Evolutionary conservation across 2,329 filamentous ascomycete genomes (phyloP).

Genomic region (Achaetomium macrosporum): DNA sequence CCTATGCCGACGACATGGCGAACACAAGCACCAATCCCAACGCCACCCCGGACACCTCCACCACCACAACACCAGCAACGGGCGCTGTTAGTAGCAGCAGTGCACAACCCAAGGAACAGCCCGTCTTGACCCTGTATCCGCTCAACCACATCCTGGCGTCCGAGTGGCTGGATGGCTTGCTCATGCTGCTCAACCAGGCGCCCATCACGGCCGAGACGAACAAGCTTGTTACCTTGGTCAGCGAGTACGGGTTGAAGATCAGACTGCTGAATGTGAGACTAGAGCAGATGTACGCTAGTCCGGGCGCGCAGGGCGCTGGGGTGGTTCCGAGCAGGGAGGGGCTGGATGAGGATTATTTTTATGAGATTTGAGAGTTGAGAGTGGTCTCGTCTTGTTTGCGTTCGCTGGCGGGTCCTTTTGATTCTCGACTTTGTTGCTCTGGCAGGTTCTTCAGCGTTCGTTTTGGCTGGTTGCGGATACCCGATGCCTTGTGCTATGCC

Average conservation of each 20-base stretch:
- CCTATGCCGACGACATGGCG: constrained; percentile 45
- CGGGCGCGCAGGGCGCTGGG: constrained; percentile 54
- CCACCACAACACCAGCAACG: constrained; percentile 14
- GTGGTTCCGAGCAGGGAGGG: constrained; percentile 76
- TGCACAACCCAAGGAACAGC: constrained; percentile 54
- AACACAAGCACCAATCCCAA: not conserved
- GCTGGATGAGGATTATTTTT: constrained; percentile 89
- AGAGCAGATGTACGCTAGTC: constrained; percentile 66
- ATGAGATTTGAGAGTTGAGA: constrained; percentile 57
- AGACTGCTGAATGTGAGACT: constrained; percentile 84
- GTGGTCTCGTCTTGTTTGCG: not conserved
- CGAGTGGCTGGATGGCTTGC: constrained; percentile 91
- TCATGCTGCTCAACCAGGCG: constrained; percentile 91
- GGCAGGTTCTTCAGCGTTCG: not conserved
- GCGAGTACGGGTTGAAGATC: constrained; percentile 89
- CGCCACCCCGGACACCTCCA: not conserved
- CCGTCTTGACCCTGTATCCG: constrained; percentile 78
- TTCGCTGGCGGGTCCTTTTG: not conserved
- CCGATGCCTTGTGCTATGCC: constrained; percentile 1
- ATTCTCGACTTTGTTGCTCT: not conserved
- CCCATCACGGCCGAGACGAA: constrained; percentile 97
- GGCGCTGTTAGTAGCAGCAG: constrained; percentile 30
- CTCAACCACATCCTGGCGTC: constrained; percentile 76
- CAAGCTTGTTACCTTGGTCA: constrained; percentile 78
- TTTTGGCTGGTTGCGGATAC: constrained; percentile 1